phyloP scores from a whole-genome alignment of 2,329 filamentous ascomycete genomes.

The Sporothrix luriei region DNA sequence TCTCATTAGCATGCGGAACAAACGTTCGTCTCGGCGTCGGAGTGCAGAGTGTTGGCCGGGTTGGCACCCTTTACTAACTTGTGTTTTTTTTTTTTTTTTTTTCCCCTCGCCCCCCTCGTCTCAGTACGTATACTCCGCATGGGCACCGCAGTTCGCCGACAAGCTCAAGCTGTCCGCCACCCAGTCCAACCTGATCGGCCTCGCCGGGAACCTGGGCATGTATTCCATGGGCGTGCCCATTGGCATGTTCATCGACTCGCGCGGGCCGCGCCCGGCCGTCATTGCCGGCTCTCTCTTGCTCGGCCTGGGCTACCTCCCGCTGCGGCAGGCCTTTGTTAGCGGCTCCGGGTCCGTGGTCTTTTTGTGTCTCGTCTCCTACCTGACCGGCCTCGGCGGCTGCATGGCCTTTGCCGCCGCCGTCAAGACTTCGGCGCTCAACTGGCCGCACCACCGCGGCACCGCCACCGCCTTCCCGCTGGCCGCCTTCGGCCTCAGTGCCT shows the following conservation, averaged over 20 bases:
- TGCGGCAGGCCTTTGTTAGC: conserved; percentile 74
- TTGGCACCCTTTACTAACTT: background rate
- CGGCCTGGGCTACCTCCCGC: conserved; percentile 79
- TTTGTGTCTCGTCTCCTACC: conserved; percentile 80
- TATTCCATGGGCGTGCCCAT: conserved; percentile 87
- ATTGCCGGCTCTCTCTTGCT: conserved; percentile 73
- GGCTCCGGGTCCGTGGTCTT: conserved; percentile 61
- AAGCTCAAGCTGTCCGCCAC: conserved; percentile 86
- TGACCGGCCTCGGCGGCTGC: conserved; percentile 87
- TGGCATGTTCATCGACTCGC: conserved; percentile 81
- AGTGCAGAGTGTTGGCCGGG: background rate
- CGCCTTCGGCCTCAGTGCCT: conserved; percentile 90
- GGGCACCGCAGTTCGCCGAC: conserved; percentile 93
- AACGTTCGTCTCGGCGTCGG: background rate
- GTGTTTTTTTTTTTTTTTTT: background rate
- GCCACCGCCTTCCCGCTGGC: conserved; percentile 92
- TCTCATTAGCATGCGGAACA: too few relatives aligned
- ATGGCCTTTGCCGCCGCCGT: conserved; percentile 86
- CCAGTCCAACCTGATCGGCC: conserved; percentile 85
- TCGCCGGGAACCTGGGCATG: conserved; percentile 89
- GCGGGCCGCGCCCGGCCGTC: conserved; percentile 77
- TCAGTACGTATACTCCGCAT: conserved; percentile 97
- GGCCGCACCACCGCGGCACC: conserved; percentile 86
- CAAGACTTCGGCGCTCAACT: conserved; percentile 86
- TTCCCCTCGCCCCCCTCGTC: background rate